Evolutionary conservation across 176 grass and related monocot species (phyloP).

Genomic region (Lolium rigidum): DNA sequence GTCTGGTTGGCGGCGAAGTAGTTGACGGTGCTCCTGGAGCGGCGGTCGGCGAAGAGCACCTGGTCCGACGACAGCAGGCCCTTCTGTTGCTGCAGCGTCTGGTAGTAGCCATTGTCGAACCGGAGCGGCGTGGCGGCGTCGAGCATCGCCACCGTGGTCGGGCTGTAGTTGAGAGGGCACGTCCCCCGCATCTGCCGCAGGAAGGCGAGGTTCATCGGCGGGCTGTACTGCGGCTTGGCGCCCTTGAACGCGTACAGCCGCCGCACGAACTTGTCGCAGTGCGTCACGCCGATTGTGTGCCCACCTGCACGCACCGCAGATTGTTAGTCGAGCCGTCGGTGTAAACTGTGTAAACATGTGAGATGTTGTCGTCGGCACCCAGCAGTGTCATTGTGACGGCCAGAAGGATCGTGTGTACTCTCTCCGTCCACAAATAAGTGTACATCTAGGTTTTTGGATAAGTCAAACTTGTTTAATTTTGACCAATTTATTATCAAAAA

Average conservation of each 20-base stretch:
- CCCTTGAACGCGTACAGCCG: conserved; percentile 79
- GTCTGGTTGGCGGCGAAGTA: conserved; percentile 86
- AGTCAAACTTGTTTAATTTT: no score
- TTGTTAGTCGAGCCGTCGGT: background rate
- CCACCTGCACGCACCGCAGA: conserved; percentile 37
- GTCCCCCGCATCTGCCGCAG: conserved; percentile 81
- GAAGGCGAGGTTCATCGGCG: conserved; percentile 77
- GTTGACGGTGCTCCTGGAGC: conserved; percentile 69
- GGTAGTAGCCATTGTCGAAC: conserved; percentile 87
- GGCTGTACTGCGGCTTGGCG: conserved; percentile 22
- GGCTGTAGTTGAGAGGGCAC: conserved; percentile 73
- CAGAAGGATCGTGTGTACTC: no score
- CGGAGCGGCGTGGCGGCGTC: conserved; percentile 60
- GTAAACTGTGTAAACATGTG: background rate
- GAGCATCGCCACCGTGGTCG: conserved; percentile 66
- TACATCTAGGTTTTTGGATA: no score
- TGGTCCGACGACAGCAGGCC: conserved; percentile 81
- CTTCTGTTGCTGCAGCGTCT: conserved; percentile 81
- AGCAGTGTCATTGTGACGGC: no score
- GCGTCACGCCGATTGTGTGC: conserved; percentile 83
- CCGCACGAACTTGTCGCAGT: conserved; percentile 93
- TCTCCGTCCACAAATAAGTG: no score
- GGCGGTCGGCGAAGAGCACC: conserved; percentile 78
- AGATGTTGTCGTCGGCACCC: no score
- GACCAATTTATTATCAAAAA: no score